phyloP scores from a whole-genome alignment of 257 asterid species.

The Dorcoceras hygrometricum region DNA sequence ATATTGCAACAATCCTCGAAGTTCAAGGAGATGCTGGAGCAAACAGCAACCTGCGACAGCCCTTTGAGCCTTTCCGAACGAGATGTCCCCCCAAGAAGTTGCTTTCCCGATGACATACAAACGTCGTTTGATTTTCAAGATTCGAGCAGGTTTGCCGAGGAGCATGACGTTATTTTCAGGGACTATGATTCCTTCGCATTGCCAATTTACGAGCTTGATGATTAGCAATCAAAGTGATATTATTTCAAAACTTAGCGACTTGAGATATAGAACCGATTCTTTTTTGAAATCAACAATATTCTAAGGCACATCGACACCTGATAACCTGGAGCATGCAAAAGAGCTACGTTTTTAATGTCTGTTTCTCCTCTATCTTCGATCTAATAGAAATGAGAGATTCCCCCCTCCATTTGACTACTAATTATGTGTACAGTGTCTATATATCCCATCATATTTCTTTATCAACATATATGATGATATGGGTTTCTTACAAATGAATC shows the following conservation, averaged over 20 bases:
- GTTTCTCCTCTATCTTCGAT: neutral
- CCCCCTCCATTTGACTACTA: neutral
- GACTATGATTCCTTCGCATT: conserved; percentile 48
- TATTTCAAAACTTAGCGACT: neutral
- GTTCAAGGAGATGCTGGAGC: conserved; percentile 62
- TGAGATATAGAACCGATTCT: neutral
- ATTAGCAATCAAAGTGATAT: conserved; percentile 17
- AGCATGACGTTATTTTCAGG: conserved; percentile 63
- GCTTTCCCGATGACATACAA: conserved; percentile 89
- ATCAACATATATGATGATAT: too few relatives aligned
- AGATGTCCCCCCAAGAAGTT: conserved; percentile 47
- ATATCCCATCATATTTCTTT: neutral
- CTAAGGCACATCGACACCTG: neutral
- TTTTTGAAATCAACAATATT: neutral
- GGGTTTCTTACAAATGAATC: neutral
- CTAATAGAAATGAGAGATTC: neutral
- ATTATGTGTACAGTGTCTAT: neutral
- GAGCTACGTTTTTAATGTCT: too few relatives aligned
- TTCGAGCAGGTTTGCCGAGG: conserved; percentile 52
- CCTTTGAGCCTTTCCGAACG: conserved; percentile 41
- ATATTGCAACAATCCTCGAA: conserved; percentile 58
- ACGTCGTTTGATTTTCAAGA: conserved; percentile 86
- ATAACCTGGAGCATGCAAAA: neutral
- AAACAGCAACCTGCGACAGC: conserved; percentile 30
- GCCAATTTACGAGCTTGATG: conserved; percentile 59